phyloP scores from a whole-genome alignment of 441 rosid species.

The Arabidopsis lyrata region DNA sequence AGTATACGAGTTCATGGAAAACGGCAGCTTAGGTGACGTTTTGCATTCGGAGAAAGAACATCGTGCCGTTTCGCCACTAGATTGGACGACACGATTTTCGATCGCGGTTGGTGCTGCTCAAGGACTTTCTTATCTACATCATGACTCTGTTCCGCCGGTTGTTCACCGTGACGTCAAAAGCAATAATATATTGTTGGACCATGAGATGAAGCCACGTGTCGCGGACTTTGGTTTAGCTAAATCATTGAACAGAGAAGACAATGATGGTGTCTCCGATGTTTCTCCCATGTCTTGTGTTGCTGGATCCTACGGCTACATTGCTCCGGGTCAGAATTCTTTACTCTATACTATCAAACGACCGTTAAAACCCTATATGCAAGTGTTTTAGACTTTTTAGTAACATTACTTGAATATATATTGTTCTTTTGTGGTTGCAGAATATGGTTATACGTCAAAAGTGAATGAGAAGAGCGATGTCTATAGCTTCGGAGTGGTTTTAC shows the following conservation, averaged over 20 bases:
- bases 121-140: constrained; percentile 81
- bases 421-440: constrained; percentile 49
- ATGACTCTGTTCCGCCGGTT: constrained; percentile 68
- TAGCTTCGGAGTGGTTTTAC: constrained; percentile 63
- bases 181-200: constrained; percentile 71
- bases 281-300: constrained; percentile 60
- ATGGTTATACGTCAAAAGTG: constrained; percentile 64
- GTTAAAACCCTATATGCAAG: no score
- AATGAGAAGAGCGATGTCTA: constrained; percentile 81
- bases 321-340: constrained; percentile 62
- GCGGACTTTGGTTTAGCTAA: constrained; percentile 89
- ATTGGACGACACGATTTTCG: constrained; percentile 59
- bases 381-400: not conserved
- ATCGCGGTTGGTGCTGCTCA: constrained; percentile 69
- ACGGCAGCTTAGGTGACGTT: constrained; percentile 74
- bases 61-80: constrained; percentile 39
- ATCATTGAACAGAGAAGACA: constrained; percentile 46
- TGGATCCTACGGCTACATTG: constrained; percentile 82
- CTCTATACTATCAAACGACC: no score
- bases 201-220: constrained; percentile 62
- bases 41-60: constrained; percentile 54
- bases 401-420: not conserved
- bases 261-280: constrained; percentile 34
- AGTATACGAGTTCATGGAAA: constrained; percentile 81
- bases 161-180: constrained; percentile 86